Evolutionary conservation across 169 alveolate species (phyloP).

Genomic region (Plasmodium sp.): DNA sequence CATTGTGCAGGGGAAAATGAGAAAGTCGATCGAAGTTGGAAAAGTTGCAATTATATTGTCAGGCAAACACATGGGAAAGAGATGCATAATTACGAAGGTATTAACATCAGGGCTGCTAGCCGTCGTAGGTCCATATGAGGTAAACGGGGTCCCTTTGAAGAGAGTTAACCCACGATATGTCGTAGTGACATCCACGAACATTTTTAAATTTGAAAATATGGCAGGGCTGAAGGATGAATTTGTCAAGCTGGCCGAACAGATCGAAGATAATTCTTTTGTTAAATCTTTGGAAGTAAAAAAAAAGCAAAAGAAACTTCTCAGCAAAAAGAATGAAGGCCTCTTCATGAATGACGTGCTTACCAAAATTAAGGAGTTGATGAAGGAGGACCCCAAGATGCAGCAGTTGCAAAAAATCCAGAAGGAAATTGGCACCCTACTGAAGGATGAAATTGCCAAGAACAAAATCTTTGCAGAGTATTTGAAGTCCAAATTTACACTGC

Average conservation of each 20-base stretch:
- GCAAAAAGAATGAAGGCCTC: constrained; percentile 82
- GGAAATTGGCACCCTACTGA: constrained; percentile 80
- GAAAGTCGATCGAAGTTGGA: constrained; percentile 92
- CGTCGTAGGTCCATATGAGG: constrained; percentile 97
- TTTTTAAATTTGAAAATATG: constrained; percentile 86
- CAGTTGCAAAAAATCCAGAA: constrained; percentile 81
- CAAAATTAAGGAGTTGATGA: constrained; percentile 74
- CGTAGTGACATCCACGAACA: constrained; percentile 95
- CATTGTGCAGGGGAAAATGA: constrained; percentile 79
- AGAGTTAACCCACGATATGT: constrained; percentile 97
- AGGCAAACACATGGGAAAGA: constrained; percentile 97
- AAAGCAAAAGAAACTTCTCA: constrained; percentile 86
- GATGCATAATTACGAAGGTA: constrained; percentile 97
- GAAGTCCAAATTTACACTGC: constrained; percentile 91
- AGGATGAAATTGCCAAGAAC: constrained; percentile 80
- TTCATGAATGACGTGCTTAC: constrained; percentile 85
- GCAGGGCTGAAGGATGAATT: constrained; percentile 78
- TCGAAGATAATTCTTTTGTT: constrained; percentile 82
- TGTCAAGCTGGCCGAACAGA: constrained; percentile 76
- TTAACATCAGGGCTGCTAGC: constrained; percentile 93
- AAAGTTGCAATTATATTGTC: constrained; percentile 95
- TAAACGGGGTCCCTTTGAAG: constrained; percentile 98
- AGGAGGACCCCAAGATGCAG: constrained; percentile 35
- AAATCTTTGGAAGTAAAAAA: constrained; percentile 84
- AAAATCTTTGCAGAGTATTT: constrained; percentile 87